Evolutionary conservation across 495 filamentous ascomycete species (phyloP).

Genomic region (Hyaloscypha bicolor): DNA sequence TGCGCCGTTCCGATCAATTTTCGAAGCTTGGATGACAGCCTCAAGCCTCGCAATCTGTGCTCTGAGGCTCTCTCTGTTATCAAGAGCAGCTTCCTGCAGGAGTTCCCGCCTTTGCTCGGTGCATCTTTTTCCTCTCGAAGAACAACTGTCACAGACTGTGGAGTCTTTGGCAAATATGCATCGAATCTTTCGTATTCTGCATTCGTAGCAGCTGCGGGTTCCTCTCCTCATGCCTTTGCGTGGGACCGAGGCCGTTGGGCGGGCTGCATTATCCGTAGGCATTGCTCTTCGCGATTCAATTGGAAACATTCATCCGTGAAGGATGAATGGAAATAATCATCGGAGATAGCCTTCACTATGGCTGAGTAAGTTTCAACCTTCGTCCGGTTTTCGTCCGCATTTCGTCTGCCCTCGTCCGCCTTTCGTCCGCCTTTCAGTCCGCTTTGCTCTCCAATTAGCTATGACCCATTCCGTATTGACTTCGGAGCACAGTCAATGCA

Average conservation of each 20-base stretch:
- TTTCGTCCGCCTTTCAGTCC: too few species aligned
- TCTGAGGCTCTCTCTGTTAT: constrained; percentile 3
- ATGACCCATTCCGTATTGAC: too few species aligned
- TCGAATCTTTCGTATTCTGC: constrained; percentile 51
- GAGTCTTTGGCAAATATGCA: constrained; percentile 42
- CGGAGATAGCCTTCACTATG: too few species aligned
- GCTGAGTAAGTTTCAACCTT: too few species aligned
- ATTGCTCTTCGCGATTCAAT: too few species aligned
- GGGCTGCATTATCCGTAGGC: neutral
- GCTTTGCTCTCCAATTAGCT: too few species aligned
- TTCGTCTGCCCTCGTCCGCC: too few species aligned
- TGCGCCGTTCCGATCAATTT: neutral
- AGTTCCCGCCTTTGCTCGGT: constrained; percentile 9
- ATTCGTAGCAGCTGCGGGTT: constrained; percentile 55
- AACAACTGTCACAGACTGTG: neutral
- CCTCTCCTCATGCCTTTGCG: constrained; percentile 45
- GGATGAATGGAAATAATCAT: too few species aligned
- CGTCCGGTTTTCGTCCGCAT: too few species aligned
- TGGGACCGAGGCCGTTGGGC: constrained; percentile 19
- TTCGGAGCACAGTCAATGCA: too few species aligned
- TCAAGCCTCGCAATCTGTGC: constrained; percentile 10
- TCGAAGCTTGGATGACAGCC: constrained; percentile 11
- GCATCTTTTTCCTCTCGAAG: constrained; percentile 9
- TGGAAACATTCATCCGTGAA: too few species aligned
- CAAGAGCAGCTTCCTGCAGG: neutral